Percentiles rank a stretch among this genome's conserved stretches.
These are phyloP conservation scores for Leccinum subrobustum DNA, from an alignment of 1,284 basidiomycete species.

Conservation along the genomic window DNA sequence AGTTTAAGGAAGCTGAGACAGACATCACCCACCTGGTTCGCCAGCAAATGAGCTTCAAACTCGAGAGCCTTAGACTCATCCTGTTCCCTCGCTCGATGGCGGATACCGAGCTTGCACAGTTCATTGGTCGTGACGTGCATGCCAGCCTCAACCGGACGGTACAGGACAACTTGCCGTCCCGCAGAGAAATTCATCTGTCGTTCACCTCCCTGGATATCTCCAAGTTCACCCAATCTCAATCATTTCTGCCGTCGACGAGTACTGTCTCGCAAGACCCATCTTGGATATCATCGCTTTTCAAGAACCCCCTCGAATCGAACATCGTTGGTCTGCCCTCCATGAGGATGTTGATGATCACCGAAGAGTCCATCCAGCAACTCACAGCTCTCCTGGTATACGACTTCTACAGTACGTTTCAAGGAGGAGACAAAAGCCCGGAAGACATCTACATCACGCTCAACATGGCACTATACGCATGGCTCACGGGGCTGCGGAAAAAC, in stretches of 20 bases:
- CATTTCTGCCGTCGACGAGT: constrained; percentile 41
- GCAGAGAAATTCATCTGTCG: constrained; percentile 64
- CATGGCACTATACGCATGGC: constrained; percentile 76
- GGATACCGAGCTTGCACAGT: constrained; percentile 71
- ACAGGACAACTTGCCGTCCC: constrained; percentile 45
- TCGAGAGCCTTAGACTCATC: constrained; percentile 61
- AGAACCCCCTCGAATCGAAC: constrained; percentile 60
- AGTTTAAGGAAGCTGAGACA: constrained; percentile 62
- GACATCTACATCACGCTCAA: constrained; percentile 83
- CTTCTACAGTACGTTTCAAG: constrained; percentile 70
- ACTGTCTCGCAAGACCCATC: constrained; percentile 42
- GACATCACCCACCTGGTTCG: constrained; percentile 59
- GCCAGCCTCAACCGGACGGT: constrained; percentile 66
- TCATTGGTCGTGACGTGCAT: constrained; percentile 62
- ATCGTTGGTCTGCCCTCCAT: constrained; percentile 79
- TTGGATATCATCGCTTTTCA: constrained; percentile 58
- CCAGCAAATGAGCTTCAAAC: constrained; percentile 70
- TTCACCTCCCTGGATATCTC: constrained; percentile 76
- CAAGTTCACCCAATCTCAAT: constrained; percentile 58
- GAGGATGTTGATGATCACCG: constrained; percentile 74
- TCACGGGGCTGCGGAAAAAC: constrained; percentile 71
- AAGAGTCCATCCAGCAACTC: constrained; percentile 47
- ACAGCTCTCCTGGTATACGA: constrained; percentile 56
- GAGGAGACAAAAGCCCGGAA: constrained; percentile 52
- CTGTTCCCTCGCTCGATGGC: constrained; percentile 75